phyloP scores from a whole-genome alignment of 768 basidiomycete species.

The Epithele typhae region DNA sequence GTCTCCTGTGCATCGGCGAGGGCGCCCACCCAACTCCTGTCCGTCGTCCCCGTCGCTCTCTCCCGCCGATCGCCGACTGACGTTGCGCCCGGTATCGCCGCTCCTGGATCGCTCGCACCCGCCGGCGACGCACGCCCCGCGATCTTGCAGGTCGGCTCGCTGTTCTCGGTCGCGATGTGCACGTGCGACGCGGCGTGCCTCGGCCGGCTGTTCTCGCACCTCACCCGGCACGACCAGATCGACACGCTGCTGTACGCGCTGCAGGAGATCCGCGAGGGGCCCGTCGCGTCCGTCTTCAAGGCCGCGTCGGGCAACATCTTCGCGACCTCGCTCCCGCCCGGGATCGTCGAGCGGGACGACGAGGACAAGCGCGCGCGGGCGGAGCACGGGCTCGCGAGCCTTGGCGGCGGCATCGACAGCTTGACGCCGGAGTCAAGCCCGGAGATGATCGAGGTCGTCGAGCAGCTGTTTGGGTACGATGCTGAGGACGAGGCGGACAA shows the following conservation, averaged over 20 bases:
- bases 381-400: slow-evolving; percentile 3
- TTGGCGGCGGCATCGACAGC: background rate
- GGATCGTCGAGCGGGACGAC: slow-evolving; percentile 1
- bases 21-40: slow-evolving; percentile 24
- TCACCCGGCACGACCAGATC: slow-evolving; percentile 24
- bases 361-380: slow-evolving; percentile 3
- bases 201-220: slow-evolving; percentile 29
- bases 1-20: slow-evolving; percentile 27
- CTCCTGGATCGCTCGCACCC: too few species aligned
- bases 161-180: slow-evolving; percentile 19
- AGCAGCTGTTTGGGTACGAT: slow-evolving; percentile 23
- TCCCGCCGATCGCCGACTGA: too few species aligned
- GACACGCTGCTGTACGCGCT: slow-evolving; percentile 23
- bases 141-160: slow-evolving; percentile 5
- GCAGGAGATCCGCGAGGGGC: slow-evolving; percentile 21
- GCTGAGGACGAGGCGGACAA: slow-evolving; percentile 23
- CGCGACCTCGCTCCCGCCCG: slow-evolving; percentile 20
- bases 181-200: slow-evolving; percentile 30
- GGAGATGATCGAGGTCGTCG: slow-evolving; percentile 8
- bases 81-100: too few species aligned
- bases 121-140: too few species aligned
- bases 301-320: slow-evolving; percentile 16
- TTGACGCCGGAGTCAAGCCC: background rate
- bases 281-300: slow-evolving; percentile 18
- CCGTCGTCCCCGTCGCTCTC: background rate